Evolutionary conservation across 2,329 filamentous ascomycete genomes (phyloP), one percentile per base, ranked within the genome.

Genomic region (Penicillium crustosum): DNA sequence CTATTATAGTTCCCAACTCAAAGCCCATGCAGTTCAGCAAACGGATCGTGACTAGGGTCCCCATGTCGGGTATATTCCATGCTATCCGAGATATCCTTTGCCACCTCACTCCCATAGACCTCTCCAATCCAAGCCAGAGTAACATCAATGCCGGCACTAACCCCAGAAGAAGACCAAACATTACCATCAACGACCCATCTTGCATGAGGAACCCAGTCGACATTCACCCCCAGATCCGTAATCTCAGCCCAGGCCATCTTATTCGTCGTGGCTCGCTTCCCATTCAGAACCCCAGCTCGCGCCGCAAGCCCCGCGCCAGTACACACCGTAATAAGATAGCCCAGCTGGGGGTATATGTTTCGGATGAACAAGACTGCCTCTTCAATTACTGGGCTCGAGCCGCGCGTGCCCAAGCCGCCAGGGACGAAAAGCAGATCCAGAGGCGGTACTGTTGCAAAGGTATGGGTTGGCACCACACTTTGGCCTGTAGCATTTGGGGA

Each of bases 341-440:
- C 74, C 25, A 88, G 68, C 4, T 70, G 71, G 0, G 81, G 79
- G 64, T 78, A 83, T n/a, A 70, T 67, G 1, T 70, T 69, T 29
- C 68, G 65, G 42, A 86, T 69, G 60, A 80, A 86, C 2, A 78
- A 72, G 2, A 82, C 70, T 0, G 79, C 72, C 0, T 57, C 60
- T 13, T 75, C 70, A 12, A 67, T 61, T 1, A 71, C 65, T 23
- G 71, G 68, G 13, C 67, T 62, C 9, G 58, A 59, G 35, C 64
- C 65, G 25, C 77, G 55, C 27, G 69, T 76, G 0, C 86, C 87
- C 0, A 75, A 53, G 0, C 88, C 87, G 2, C 88, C 87, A 0
- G 88, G 88, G 8, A 90, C 72, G n/a, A 91, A 70, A 21, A 90
- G 77, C 4, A 89, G 82, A 44, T 89, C 85, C 5, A 88, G 72